A percentile compares a stretch with the other conserved stretches of the same genome.
These are phyloP conservation scores for Cercospora sp. DNA, from an alignment of 2,329 filamentous ascomycete species.

Conservation along the genomic window DNA sequence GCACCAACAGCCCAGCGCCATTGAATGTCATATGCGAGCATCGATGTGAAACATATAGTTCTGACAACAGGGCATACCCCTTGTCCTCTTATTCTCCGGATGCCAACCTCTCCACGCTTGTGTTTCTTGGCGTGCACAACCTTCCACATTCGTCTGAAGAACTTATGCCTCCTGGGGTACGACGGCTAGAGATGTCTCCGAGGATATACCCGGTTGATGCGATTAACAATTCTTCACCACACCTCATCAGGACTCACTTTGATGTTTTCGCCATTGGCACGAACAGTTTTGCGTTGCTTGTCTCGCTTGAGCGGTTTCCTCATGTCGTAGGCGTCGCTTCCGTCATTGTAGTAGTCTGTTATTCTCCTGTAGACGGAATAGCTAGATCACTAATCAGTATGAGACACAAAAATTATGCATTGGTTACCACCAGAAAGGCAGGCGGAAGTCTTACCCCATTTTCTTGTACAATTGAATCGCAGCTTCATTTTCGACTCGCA, in stretches of 20 bases:
- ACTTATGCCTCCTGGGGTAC: neutral
- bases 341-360: constrained; percentile 89
- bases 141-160: neutral
- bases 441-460: constrained; percentile 64
- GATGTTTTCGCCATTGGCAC: constrained; percentile 76
- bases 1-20: neutral
- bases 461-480: constrained; percentile 87
- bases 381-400: constrained; percentile 35
- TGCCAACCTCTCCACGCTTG: neutral
- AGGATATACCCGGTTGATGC: neutral
- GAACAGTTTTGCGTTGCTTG: constrained; percentile 70
- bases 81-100: neutral
- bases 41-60: neutral
- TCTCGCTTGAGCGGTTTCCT: constrained; percentile 86
- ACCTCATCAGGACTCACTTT: constrained; percentile 82
- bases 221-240: constrained; percentile 58
- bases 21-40: neutral
- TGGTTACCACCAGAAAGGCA: neutral
- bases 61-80: neutral
- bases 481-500: constrained; percentile 81
- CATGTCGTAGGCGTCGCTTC: constrained; percentile 98
- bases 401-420: neutral
- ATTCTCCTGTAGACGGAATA: constrained; percentile 87
- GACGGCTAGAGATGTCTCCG: neutral
- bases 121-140: neutral